Conservation (phyloP, 2,329 filamentous ascomycete genomes). For the Curvularia verruculosa region DNA sequence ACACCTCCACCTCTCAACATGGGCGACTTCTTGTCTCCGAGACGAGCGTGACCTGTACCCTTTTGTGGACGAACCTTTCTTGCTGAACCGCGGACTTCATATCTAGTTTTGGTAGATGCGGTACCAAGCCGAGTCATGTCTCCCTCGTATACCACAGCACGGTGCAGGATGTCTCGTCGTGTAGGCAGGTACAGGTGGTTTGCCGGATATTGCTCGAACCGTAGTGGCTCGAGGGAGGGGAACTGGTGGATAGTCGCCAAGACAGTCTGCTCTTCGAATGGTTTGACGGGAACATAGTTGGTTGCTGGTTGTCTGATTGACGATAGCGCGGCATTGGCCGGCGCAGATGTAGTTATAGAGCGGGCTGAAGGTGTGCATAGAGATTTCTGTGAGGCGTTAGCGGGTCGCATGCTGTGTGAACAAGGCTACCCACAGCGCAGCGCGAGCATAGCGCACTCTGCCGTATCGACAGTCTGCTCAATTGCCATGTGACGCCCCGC, state of each 20-base stretch:
- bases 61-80: constrained; percentile 87
- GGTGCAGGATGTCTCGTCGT: constrained; percentile 88
- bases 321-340: constrained; percentile 63
- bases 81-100: constrained; percentile 81
- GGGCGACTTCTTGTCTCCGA: constrained; percentile 81
- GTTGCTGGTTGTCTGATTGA: constrained; percentile 49
- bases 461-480: constrained; percentile 37
- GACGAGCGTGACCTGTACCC: constrained; percentile 78
- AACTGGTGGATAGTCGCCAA: constrained; percentile 88
- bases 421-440: constrained; percentile 55
- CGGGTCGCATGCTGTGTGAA: constrained; percentile 43
- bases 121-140: constrained; percentile 82
- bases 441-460: constrained; percentile 52
- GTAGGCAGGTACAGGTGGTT: constrained; percentile 87
- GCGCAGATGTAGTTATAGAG: constrained; percentile 52
- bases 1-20: constrained; percentile 86
- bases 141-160: constrained; percentile 90
- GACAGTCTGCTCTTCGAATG: constrained; percentile 59
- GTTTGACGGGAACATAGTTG: constrained; percentile 44
- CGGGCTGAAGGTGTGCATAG: constrained; percentile 33
- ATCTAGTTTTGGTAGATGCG: constrained; percentile 63
- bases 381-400: constrained; percentile 36
- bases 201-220: constrained; percentile 77
- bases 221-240: constrained; percentile 82
- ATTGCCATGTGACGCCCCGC: constrained; percentile 41